Evolutionary conservation across 176 grass and related monocot genomes (phyloP), one percentile per base, ranked within the genome.

Genomic region (Musa beccarii): DNA sequence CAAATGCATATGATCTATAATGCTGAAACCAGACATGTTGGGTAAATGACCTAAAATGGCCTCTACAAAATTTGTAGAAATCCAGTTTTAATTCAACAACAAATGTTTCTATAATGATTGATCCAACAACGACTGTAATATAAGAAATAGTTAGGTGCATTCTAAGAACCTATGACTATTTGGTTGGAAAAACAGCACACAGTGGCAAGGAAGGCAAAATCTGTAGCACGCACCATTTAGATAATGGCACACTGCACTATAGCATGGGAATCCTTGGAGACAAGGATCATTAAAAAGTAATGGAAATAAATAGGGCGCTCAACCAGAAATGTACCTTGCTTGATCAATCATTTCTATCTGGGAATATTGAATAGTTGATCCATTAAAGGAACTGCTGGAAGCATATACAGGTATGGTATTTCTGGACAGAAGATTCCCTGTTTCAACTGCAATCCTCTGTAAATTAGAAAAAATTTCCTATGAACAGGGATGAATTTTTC

Each of bases 331-430:
- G 43, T 64, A 80, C 79, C 79, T 80, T 80, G 79, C 50, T 64
- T 52, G 79, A 53, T 20, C 15, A 80, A 64, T 61, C 14, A 34
- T 64, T 64, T 73, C 71, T 8, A 34, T 73, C 16, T 80, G 79
- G 34, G 79, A 52, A 73, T 80, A 34, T 28, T 53, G 55, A 73
- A 57, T 11, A 13, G 57, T 34, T 54, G 79, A 80, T 52, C 69
- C 49, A 80, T 80, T 50, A n/a, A 80, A 73, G 65, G 69, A 80
- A 63, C 56, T 68, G 49, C 11, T 64, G 10, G 59, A 65, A 49
- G 52, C 69, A 54, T 28, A 43, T 2, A 1, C 10, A 64, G 49
- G 50, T 20, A 54, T 29, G 15, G 49, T 15, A 65, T 57, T 28
- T 53, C 49, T 73, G 59, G 43, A 66, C 10, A 50, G 52, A 13